phyloP scores from a whole-genome alignment of 208 protist genomes.

The Acanthamoeba healyi region DNA sequence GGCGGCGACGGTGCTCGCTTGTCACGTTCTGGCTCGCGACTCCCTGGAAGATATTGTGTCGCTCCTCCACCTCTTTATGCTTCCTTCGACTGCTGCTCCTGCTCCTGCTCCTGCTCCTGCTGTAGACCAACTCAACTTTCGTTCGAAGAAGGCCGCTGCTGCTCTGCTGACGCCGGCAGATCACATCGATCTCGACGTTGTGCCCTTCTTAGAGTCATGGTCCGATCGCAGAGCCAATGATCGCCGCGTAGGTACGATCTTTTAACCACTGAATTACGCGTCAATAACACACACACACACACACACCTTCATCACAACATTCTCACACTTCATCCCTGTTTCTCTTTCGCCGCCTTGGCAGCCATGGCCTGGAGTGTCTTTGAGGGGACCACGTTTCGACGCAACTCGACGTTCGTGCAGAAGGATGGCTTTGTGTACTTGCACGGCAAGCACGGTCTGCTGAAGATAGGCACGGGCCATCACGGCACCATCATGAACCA shows the following conservation, averaged over 20 bases:
- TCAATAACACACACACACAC: too few species aligned
- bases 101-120: too few species aligned
- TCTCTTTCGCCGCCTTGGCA: neutral
- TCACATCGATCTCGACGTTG: neutral
- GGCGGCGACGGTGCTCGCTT: conserved; percentile 18
- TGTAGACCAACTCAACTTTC: neutral
- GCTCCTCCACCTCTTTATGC: conserved; percentile 39
- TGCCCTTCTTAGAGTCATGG: neutral
- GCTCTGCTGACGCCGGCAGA: neutral
- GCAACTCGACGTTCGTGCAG: neutral
- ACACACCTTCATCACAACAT: neutral
- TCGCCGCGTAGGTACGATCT: neutral
- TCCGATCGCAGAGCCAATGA: neutral
- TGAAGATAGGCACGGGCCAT: conserved; percentile 71
- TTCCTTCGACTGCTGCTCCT: too few species aligned
- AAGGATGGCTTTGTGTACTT: conserved; percentile 72
- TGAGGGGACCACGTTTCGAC: neutral
- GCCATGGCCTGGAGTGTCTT: conserved; percentile 44
- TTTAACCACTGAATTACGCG: too few species aligned
- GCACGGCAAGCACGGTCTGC: conserved; percentile 57
- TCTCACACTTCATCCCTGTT: neutral
- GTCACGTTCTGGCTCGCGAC: conserved; percentile 23
- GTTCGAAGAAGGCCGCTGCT: neutral
- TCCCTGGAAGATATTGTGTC: conserved; percentile 65
- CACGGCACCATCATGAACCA: conserved; percentile 76